Conservation (phyloP, 352 stramenopile genomes). For the Peronospora destructor region DNA sequence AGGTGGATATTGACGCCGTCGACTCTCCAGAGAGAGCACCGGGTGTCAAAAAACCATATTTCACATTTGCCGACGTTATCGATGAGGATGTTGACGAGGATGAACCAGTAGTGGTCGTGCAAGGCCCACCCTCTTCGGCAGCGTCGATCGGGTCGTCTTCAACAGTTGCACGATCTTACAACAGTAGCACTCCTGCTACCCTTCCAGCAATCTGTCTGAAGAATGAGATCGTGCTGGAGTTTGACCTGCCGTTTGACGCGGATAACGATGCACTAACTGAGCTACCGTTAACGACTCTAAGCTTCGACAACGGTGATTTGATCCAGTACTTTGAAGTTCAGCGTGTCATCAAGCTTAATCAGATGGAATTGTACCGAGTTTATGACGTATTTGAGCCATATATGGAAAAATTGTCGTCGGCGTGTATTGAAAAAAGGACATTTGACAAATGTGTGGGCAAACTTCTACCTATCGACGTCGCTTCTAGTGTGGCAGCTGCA, state of each 20-base stretch:
- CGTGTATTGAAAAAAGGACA: conserved; percentile 72
- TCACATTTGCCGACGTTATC: conserved; percentile 59
- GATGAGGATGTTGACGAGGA: conserved; percentile 67
- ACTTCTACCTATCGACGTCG: conserved; percentile 50
- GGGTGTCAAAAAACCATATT: conserved; percentile 37
- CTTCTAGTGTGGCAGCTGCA: conserved; percentile 42
- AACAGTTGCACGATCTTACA: conserved; percentile 40
- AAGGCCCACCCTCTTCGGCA: conserved; percentile 18
- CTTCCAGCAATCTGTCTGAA: conserved; percentile 69
- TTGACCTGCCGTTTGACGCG: conserved; percentile 66
- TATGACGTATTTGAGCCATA: conserved; percentile 72
- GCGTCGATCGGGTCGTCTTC: conserved; percentile 56
- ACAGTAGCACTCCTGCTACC: conserved; percentile 49
- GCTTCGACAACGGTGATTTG: conserved; percentile 79
- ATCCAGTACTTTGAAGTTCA: conserved; percentile 80
- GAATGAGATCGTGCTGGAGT: conserved; percentile 80
- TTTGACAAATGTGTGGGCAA: conserved; percentile 69
- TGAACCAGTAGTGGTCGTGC: conserved; percentile 12
- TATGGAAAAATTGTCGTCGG: conserved; percentile 42
- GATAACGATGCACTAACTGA: conserved; percentile 58
- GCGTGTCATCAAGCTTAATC: conserved; percentile 59
- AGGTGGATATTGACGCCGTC: conserved; percentile 59
- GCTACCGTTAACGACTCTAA: conserved; percentile 57
- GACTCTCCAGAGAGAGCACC: conserved; percentile 30
- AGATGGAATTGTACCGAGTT: conserved; percentile 56